Evolutionary conservation across 345 rosid genomes (phyloP).

Genomic region (Cochlearia excelsa): DNA sequence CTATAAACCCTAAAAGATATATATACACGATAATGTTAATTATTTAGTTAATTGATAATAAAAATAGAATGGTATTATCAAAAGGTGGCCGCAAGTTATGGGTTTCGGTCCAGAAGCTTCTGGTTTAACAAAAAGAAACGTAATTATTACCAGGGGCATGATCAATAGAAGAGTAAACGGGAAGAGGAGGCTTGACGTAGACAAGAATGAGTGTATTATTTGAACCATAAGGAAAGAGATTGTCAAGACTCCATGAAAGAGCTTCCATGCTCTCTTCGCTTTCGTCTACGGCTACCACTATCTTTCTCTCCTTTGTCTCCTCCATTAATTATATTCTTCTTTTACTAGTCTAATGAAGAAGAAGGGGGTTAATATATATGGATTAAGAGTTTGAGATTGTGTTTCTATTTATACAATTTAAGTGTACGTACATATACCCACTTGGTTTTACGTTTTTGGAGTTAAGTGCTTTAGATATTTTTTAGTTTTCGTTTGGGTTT

Average conservation of each 20-base stretch:
- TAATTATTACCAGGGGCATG: constrained; percentile 47
- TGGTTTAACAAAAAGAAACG: no score
- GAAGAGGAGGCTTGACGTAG: constrained; percentile 77
- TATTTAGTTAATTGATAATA: no score
- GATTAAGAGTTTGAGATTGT: constrained; percentile 6
- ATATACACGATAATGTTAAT: no score
- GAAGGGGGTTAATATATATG: not conserved
- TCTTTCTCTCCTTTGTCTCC: constrained; percentile 38
- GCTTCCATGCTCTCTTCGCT: constrained; percentile 93
- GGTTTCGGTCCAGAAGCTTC: no score
- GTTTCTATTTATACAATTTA: constrained; percentile 28
- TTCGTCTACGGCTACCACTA: constrained; percentile 88
- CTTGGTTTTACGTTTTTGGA: constrained; percentile 21
- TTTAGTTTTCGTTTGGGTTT: not conserved
- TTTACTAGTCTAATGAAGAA: constrained; percentile 8
- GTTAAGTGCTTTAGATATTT: not conserved
- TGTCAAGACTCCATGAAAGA: constrained; percentile 71
- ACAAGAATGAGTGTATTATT: constrained; percentile 57
- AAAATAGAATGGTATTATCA: no score
- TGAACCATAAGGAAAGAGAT: constrained; percentile 46
- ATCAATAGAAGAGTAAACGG: constrained; percentile 58
- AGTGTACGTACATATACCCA: constrained; percentile 18
- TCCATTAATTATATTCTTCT: constrained; percentile 14
- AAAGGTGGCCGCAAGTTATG: no score
- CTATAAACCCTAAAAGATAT: constrained; percentile 46